Evolutionary conservation across 345 rosid species (phyloP), one percentile per base, ranked within the genome.

Genomic region (Turritis glabra): DNA sequence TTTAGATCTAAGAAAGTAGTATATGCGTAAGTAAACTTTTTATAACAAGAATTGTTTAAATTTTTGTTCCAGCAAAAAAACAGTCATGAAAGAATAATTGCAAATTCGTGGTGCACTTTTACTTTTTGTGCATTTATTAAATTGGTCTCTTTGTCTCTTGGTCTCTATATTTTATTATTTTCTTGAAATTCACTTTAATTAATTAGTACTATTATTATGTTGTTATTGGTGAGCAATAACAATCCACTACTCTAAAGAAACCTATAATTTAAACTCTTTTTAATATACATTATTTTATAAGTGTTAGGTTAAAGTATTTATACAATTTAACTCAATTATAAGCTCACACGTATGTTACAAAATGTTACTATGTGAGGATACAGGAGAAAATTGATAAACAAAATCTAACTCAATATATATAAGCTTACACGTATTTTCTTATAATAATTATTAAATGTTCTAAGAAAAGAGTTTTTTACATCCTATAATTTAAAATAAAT

Each of bases 61-160:
- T 11, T 43, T 72, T 7, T 38, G 22, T 53, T 60, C 51, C 73
- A 59, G 27, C 55, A 68, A 77, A 46, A 79, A 37, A 30, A 67
- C 64, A 78, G 69, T 60, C 64, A 67, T 52, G 64, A 62, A 53
- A 70, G 74, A 77, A 73, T 77, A 69, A 74, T 77, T 77, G 70
- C 64, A 67, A 41, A 57, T 71, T 82, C 67, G 69, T 57, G 69
- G 61, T 63, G 71, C 69, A 69, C 74, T 76, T 74, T 70, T 50
- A 26, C 79, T 72, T 67, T 68, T 78, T 59, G 38, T 52, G 38
- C 75, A 72, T 73, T 78, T 67, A 71, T 46, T 77, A 77, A 64
- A 64, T 48, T 64, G 67, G 71, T 76, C 58, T 43, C 52, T 62
- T 69, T 61, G 80, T 71, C 80, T 57, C 23, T 52, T 76, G 55